Percentiles rank a stretch among this genome's conserved stretches.
Conservation (phyloP, 495 filamentous ascomycete genomes). For the Annulohypoxylon bovei region DNA sequence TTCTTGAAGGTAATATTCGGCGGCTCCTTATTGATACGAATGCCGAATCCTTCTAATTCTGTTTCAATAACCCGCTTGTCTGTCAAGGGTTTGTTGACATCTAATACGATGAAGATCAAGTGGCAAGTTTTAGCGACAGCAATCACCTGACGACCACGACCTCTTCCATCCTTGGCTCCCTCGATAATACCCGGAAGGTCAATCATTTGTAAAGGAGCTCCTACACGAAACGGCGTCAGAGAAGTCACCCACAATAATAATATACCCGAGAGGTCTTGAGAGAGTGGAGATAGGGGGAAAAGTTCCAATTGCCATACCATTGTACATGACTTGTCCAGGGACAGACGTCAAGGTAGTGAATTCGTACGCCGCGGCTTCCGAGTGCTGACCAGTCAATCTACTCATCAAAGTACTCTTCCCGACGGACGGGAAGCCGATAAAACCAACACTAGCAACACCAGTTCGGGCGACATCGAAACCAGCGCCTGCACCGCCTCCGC, state of each 20-base stretch:
- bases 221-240: slow-evolving; percentile 39
- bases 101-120: slow-evolving; percentile 97
- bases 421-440: slow-evolving; percentile 91
- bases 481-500: slow-evolving; percentile 85
- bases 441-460: slow-evolving; percentile 93
- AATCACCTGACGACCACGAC: slow-evolving; percentile 98
- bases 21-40: slow-evolving; percentile 95
- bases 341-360: slow-evolving; percentile 99
- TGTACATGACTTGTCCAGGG: slow-evolving; percentile 95
- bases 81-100: slow-evolving; percentile 97
- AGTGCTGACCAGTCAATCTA: slow-evolving; percentile 92
- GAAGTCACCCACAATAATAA: background rate
- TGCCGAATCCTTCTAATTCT: slow-evolving; percentile 98
- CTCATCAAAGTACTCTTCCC: slow-evolving; percentile 98
- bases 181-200: slow-evolving; percentile 99
- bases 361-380: slow-evolving; percentile 96
- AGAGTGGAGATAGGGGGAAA: slow-evolving; percentile 13
- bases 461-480: slow-evolving; percentile 99
- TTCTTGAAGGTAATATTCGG: slow-evolving; percentile 99
- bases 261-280: background rate
- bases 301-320: slow-evolving; percentile 59
- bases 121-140: slow-evolving; percentile 98
- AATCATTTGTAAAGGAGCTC: slow-evolving; percentile 97
- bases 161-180: slow-evolving; percentile 97
- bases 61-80: slow-evolving; percentile 97